Percentiles rank a stretch among this genome's conserved stretches.
phyloP scores from a whole-genome alignment of 2,329 filamentous ascomycete genomes.

The Xylariaceae sp. region DNA sequence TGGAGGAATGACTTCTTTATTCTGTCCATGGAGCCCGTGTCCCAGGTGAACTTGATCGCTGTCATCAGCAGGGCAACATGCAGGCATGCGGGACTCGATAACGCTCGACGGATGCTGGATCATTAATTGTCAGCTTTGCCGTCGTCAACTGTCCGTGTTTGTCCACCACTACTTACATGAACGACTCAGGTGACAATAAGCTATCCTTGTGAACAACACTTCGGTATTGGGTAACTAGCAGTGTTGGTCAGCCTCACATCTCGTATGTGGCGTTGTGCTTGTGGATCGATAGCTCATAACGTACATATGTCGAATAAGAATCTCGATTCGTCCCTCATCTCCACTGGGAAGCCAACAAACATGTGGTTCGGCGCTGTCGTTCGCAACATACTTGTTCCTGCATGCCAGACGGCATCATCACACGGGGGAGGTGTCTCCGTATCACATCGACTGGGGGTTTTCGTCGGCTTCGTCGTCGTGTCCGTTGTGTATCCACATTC shows the following conservation, averaged over 20 bases:
- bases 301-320: constrained; percentile 23
- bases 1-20: constrained; percentile 23
- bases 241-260: background rate
- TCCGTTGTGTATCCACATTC: constrained; percentile 23
- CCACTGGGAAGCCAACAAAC: constrained; percentile 18
- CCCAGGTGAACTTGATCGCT: constrained; percentile 23
- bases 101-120: constrained; percentile 18
- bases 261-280: background rate
- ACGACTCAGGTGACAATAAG: constrained; percentile 15
- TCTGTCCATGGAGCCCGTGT: constrained; percentile 22
- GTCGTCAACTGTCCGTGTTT: background rate
- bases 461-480: constrained; percentile 14
- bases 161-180: constrained; percentile 11
- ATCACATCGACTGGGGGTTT: too few relatives aligned
- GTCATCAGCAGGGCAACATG: constrained; percentile 22
- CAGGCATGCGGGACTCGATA: constrained; percentile 22
- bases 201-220: constrained; percentile 19
- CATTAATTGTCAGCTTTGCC: constrained; percentile 2
- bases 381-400: constrained; percentile 13
- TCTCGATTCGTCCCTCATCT: constrained; percentile 20
- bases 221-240: constrained; percentile 20
- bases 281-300: background rate
- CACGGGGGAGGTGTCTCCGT: too few relatives aligned
- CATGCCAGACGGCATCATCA: too few relatives aligned
- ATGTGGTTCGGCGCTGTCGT: constrained; percentile 16